phyloP scores from a whole-genome alignment of 768 basidiomycete genomes.

The Trametes cingulata region DNA sequence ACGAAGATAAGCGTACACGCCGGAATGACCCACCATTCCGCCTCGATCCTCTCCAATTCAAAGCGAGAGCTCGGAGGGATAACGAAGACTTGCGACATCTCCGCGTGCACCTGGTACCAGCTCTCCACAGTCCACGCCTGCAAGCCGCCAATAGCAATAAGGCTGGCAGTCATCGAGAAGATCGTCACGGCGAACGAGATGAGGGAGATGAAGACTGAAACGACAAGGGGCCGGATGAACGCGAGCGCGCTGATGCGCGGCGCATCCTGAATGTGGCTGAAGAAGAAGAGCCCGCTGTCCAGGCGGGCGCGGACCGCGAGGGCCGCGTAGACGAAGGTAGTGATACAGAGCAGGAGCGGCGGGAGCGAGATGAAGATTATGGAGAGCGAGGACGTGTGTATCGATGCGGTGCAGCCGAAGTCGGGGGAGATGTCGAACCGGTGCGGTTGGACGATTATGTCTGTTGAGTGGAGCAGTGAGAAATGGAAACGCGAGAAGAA shows the following conservation, averaged over 20 bases:
- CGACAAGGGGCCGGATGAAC: constrained; percentile 27
- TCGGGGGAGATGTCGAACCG: constrained; percentile 37
- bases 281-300: constrained; percentile 41
- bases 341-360: constrained; percentile 36
- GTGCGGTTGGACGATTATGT: constrained; percentile 39
- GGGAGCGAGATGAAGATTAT: constrained; percentile 41
- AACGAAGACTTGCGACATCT: constrained; percentile 22
- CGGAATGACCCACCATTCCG: constrained; percentile 21
- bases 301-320: constrained; percentile 43
- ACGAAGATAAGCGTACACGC: constrained; percentile 19
- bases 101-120: constrained; percentile 23
- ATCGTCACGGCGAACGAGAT: constrained; percentile 16
- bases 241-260: constrained; percentile 23
- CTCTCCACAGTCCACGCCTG: constrained; percentile 24
- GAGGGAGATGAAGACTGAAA: constrained; percentile 21
- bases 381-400: constrained; percentile 42
- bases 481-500: constrained; percentile 27
- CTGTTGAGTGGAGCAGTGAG: constrained; percentile 38
- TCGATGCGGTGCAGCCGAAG: constrained; percentile 34
- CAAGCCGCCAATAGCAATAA: constrained; percentile 21
- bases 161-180: constrained; percentile 22
- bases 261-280: constrained; percentile 22
- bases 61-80: constrained; percentile 4
- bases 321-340: constrained; percentile 37
- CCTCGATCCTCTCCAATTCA: constrained; percentile 6